Base-by-base conservation (phyloP, 73 alveolate genomes). In the Paramecium bursaria region DNA sequence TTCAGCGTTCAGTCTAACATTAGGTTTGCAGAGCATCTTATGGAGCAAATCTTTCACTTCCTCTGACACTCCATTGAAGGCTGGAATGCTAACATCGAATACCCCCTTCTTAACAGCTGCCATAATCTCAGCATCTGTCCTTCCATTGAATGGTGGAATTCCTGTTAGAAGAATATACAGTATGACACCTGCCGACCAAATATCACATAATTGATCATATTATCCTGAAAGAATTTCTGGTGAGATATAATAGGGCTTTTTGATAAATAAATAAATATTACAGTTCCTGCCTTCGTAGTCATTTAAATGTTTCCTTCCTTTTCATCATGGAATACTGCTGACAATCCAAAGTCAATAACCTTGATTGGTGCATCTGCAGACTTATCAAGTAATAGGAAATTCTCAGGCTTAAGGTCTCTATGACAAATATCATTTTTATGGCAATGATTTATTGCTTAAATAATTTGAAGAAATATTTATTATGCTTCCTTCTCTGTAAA, bases 81-180 rank as follows among this genome's bases (percentile, higher is more conserved):
- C 90, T 86, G 87, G 86, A 31, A 48, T 87, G 27, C 87, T 88
- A 44, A 90, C 85, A 52, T 87, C 47, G 73, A 53, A 90, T 25
- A 79, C 80, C 21, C 85, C 87, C 15, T 86, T 25, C 15, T 46
- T 39, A 13, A 92, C 92, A 33, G 82, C 50, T 31, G 79, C 88
- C 48, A 73, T 50, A 30, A 92, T 87, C 46, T 91, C 97, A 26
- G 87, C 88, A 86, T 95, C 97, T 46, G 90, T 92, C 67, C 91
- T 96, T 15, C 99, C 99, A 54, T 87, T 91, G 76, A 95, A 95
- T 30, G 99, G 99, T 23, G 99, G 99, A 73, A 93, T 92, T 3
- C 95, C 97, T 19, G 94, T 76, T 4, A 92, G 90, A 61, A 92
- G 85, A 3, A 92, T 87, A 61, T 80, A 92, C 2, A 92, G 86